These are phyloP conservation scores for Tardiomyces blankii DNA, from an alignment of 1,139 yeast species.

Conservation along the genomic window DNA sequence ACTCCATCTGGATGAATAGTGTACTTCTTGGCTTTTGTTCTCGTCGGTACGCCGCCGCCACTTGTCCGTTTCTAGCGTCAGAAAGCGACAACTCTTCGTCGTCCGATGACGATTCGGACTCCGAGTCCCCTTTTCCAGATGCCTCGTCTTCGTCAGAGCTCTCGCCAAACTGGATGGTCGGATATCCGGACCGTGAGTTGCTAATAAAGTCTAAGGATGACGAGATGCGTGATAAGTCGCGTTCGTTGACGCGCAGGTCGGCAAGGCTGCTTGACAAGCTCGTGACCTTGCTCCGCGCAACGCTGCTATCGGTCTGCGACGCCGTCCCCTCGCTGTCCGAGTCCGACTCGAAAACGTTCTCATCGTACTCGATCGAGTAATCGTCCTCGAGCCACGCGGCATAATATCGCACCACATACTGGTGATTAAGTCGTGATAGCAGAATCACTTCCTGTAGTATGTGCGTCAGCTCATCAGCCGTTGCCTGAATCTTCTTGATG, in stretches of 20 bases:
- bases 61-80: too few species aligned
- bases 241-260: neutral
- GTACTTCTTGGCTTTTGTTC: conserved; percentile 26
- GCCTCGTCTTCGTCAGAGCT: conserved; percentile 13
- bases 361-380: neutral
- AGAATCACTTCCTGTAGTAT: conserved; percentile 86
- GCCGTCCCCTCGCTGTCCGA: neutral
- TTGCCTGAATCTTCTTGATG: conserved; percentile 78
- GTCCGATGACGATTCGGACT: too few species aligned
- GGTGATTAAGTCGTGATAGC: conserved; percentile 85
- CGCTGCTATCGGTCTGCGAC: neutral
- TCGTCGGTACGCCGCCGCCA: neutral
- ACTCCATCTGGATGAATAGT: conserved; percentile 90
- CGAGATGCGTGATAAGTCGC: neutral
- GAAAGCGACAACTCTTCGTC: too few species aligned
- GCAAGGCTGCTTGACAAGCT: neutral
- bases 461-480: conserved; percentile 65
- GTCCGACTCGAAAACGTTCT: neutral
- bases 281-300: neutral
- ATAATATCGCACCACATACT: conserved; percentile 88
- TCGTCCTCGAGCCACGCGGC: conserved; percentile 95
- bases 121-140: too few species aligned
- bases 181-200: neutral
- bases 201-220: neutral
- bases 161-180: conserved; percentile 16